Percentiles rank a stretch among this genome's conserved stretches.
Evolutionary conservation across 2,329 filamentous ascomycete species (phyloP).

Genomic region (Emericellopsis cladophorae): DNA sequence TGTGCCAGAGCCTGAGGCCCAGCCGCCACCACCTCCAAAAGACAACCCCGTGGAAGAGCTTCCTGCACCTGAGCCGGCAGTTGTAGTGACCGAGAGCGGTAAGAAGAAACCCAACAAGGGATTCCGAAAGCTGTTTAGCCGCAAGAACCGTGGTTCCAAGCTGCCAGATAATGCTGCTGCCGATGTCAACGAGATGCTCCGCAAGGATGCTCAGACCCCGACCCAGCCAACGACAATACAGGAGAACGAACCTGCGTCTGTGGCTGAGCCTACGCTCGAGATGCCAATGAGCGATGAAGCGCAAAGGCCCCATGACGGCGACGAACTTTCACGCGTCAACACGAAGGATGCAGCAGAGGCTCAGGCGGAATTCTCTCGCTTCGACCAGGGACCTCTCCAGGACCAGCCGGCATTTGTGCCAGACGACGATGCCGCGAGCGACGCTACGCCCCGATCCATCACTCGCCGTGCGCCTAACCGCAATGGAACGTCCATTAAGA

Average conservation of each 20-base stretch:
- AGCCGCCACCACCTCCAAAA: neutral
- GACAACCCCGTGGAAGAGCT: neutral
- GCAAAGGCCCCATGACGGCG: slow-evolving; percentile 5
- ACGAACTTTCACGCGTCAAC: slow-evolving; percentile 44
- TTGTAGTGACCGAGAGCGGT: no score
- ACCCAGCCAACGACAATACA: neutral
- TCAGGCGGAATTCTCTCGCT: slow-evolving; percentile 49
- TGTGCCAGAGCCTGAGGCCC: neutral
- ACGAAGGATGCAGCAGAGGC: slow-evolving; percentile 46
- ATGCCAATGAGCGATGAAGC: neutral
- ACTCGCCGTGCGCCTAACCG: slow-evolving; percentile 21
- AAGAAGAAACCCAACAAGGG: slow-evolving; percentile 37
- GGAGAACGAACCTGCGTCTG: neutral
- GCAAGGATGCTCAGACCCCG: slow-evolving; percentile 4
- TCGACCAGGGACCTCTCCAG: slow-evolving; percentile 78
- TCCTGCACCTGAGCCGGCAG: slow-evolving; percentile 3
- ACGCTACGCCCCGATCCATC: slow-evolving; percentile 34
- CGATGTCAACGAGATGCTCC: slow-evolving; percentile 37
- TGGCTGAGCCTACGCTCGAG: slow-evolving; percentile 2
- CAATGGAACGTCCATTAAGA: slow-evolving; percentile 3
- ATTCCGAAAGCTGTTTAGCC: slow-evolving; percentile 53
- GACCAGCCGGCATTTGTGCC: slow-evolving; percentile 81
- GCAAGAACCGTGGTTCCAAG: slow-evolving; percentile 48
- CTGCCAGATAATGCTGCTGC: slow-evolving; percentile 38
- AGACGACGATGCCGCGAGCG: slow-evolving; percentile 31